Conservation (phyloP, 768 basidiomycete genomes). For the Panaeolus papilionaceus region DNA sequence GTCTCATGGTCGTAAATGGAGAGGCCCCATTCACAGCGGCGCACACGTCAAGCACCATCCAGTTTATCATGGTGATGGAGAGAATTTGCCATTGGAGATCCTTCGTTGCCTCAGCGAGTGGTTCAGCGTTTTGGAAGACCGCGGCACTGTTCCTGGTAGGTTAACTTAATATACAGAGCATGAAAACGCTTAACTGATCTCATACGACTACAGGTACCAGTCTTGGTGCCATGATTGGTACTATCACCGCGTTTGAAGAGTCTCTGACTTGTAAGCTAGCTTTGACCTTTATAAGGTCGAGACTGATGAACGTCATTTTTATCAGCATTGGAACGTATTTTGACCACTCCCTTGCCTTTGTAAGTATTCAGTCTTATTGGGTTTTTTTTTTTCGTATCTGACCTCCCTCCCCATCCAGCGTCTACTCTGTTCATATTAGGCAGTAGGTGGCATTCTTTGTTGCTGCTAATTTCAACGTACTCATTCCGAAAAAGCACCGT, state of each 20-base stretch:
- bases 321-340: constrained; percentile 60
- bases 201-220: constrained; percentile 43
- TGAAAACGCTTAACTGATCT: constrained; percentile 14
- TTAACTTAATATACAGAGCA: neutral
- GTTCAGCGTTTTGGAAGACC: constrained; percentile 62
- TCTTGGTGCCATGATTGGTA: constrained; percentile 55
- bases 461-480: neutral
- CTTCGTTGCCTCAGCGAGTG: constrained; percentile 62
- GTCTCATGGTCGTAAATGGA: constrained; percentile 37
- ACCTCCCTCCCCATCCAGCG: constrained; percentile 38
- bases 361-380: constrained; percentile 38
- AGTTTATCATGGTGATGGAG: constrained; percentile 46
- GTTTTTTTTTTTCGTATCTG: neutral
- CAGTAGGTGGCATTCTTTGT: constrained; percentile 34
- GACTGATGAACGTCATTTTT: neutral
- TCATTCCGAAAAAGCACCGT: constrained; percentile 49
- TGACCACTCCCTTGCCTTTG: constrained; percentile 73
- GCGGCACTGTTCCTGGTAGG: constrained; percentile 62
- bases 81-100: constrained; percentile 66
- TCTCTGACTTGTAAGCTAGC: constrained; percentile 48
- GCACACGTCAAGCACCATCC: constrained; percentile 42
- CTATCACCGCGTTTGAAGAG: constrained; percentile 59
- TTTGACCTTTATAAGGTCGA: neutral
- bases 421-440: constrained; percentile 71
- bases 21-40: constrained; percentile 41